Percentiles rank a stretch among this genome's conserved stretches.
Conservation (phyloP, 108 stramenopile genomes). For the Nitzschia sp. region DNA sequence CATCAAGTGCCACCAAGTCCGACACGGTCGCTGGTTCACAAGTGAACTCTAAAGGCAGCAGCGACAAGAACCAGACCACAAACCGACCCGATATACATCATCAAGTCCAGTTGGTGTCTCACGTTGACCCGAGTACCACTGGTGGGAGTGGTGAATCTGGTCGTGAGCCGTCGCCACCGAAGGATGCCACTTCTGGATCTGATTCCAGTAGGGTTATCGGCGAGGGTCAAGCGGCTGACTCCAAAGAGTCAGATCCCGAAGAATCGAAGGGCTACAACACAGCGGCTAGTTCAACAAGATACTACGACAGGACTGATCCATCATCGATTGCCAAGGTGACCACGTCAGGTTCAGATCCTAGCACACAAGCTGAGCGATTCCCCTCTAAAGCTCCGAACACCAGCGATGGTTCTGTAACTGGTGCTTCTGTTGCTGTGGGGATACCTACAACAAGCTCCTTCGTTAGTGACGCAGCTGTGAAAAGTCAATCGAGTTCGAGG, state of each 20-base stretch:
- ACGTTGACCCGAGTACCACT: not conserved
- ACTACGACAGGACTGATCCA: not conserved
- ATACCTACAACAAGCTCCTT: slow-evolving; percentile 38
- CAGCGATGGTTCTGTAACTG: no score
- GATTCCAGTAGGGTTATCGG: no score
- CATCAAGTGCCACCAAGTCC: slow-evolving; percentile 7
- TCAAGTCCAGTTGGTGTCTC: no score
- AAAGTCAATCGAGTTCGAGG: slow-evolving; percentile 33
- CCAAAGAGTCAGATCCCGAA: no score
- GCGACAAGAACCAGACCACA: not conserved
- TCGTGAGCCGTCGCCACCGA: no score
- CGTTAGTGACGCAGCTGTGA: slow-evolving; percentile 70
- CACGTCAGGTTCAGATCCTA: not conserved
- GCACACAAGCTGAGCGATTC: no score
- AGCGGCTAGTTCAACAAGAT: not conserved
- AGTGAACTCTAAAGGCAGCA: slow-evolving; percentile 18
- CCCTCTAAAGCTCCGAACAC: no score
- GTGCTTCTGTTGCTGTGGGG: no score
- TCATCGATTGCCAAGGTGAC: slow-evolving; percentile 16
- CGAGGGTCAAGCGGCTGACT: no score
- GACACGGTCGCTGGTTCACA: not conserved
- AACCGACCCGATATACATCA: no score
- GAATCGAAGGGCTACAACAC: no score
- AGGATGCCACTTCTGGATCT: no score
- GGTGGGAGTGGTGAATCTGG: slow-evolving; percentile 19